Percentiles rank a stretch among this genome's conserved stretches.
These are phyloP conservation scores for Aspergillus sclerotiicarbonarius DNA, from an alignment of 495 filamentous ascomycete species.

Conservation along the genomic window DNA sequence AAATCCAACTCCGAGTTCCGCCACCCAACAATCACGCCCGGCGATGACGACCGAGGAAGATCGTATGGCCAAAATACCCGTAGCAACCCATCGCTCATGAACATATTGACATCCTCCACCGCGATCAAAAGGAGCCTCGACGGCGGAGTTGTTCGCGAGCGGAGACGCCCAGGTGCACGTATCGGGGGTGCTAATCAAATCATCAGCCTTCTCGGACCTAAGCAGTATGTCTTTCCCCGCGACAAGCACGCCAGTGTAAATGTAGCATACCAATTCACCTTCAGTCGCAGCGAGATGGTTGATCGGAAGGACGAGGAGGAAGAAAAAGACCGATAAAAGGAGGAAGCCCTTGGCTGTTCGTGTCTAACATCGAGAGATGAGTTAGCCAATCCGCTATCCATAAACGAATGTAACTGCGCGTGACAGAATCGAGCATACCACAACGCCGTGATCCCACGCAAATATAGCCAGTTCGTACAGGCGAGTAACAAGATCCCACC, in stretches of 20 bases:
- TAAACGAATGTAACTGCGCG: constrained; percentile 2
- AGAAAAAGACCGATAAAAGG: constrained; percentile 72
- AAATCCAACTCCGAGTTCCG: constrained; percentile 88
- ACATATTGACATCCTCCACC: constrained; percentile 80
- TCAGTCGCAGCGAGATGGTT: constrained; percentile 70
- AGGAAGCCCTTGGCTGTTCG: constrained; percentile 73
- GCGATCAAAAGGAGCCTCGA: constrained; percentile 80
- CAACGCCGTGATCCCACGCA: constrained; percentile 97
- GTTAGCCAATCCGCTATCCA: not conserved
- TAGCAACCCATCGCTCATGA: constrained; percentile 81
- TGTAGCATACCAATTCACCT: constrained; percentile 56
- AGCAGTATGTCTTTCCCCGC: not conserved
- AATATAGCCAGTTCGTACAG: constrained; percentile 95
- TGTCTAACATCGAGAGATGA: constrained; percentile 37
- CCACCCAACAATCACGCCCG: constrained; percentile 92
- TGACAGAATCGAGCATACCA: constrained; percentile 58
- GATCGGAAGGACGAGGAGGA: constrained; percentile 70
- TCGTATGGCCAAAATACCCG: constrained; percentile 98
- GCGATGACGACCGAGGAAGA: constrained; percentile 63
- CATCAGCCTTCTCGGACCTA: not conserved
- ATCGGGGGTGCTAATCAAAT: constrained; percentile 73
- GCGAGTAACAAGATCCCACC: constrained; percentile 95
- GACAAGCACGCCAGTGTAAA: not conserved
- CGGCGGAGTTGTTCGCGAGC: constrained; percentile 93
- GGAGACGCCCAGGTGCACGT: constrained; percentile 78